These are phyloP conservation scores for Neofusicoccum laricinum DNA, from an alignment of 2,329 filamentous ascomycete species.

Conservation along the genomic window DNA sequence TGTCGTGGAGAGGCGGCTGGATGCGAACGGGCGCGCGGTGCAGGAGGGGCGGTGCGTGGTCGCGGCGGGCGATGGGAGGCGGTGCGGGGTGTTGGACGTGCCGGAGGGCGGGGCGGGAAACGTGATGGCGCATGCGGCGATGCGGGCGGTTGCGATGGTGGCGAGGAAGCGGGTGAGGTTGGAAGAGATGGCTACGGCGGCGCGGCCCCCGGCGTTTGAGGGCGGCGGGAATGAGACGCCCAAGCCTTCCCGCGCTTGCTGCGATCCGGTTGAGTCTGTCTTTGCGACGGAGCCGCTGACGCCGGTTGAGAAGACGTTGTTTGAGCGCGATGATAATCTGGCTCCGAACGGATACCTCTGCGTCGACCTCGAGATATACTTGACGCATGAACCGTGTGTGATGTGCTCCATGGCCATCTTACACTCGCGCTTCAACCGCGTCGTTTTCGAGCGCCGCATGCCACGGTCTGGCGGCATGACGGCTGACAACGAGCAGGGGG, in stretches of 20 bases:
- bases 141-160: slow-evolving; percentile 80
- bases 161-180: slow-evolving; percentile 53
- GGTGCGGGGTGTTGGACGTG: slow-evolving; percentile 45
- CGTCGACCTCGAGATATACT: slow-evolving; percentile 87
- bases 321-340: slow-evolving; percentile 57
- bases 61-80: slow-evolving; percentile 73
- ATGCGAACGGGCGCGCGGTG: slow-evolving; percentile 29
- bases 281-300: slow-evolving; percentile 69
- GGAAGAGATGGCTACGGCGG: slow-evolving; percentile 18
- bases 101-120: slow-evolving; percentile 55
- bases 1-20: slow-evolving; percentile 58
- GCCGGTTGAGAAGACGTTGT: slow-evolving; percentile 62
- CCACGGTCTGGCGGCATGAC: slow-evolving; percentile 76
- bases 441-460: slow-evolving; percentile 79
- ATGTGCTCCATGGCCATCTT: slow-evolving; percentile 97
- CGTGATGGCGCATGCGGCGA: slow-evolving; percentile 72
- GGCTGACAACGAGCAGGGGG: slow-evolving; percentile 53
- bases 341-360: slow-evolving; percentile 81
- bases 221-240: background rate
- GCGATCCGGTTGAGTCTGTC: slow-evolving; percentile 24
- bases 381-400: slow-evolving; percentile 92
- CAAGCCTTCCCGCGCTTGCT: background rate
- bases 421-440: slow-evolving; percentile 85
- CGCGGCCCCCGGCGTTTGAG: background rate
- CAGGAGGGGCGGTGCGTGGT: slow-evolving; percentile 59